Evolutionary conservation across 192 early-diverging fungal genomes (phyloP).

Genomic region (Funneliformis mosseae): DNA sequence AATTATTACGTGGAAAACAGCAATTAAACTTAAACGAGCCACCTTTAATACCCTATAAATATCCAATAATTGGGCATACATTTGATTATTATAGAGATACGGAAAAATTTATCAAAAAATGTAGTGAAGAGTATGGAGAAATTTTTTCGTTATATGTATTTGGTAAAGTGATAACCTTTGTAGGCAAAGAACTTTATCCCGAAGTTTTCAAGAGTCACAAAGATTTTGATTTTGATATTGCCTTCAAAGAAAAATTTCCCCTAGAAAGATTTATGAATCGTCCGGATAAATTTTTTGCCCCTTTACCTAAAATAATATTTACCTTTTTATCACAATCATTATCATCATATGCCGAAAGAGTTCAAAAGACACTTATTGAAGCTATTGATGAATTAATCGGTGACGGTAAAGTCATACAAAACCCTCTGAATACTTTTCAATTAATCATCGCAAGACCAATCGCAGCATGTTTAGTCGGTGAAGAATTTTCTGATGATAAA

Average conservation of each 20-base stretch:
- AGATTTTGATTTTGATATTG: neutral
- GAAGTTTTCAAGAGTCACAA: neutral
- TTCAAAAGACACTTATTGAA: neutral
- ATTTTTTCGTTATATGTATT: constrained; percentile 13
- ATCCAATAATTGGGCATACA: constrained; percentile 5
- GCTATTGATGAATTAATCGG: neutral
- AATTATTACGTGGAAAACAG: too few relatives aligned
- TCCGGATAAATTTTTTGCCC: neutral
- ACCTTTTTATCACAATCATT: neutral
- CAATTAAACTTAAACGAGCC: neutral
- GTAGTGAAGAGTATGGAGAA: neutral
- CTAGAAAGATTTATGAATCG: neutral
- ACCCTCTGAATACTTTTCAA: neutral
- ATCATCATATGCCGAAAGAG: neutral
- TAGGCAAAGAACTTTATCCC: neutral
- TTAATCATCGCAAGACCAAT: neutral
- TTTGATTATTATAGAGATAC: neutral
- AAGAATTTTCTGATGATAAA: neutral
- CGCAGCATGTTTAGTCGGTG: neutral
- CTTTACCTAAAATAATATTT: neutral
- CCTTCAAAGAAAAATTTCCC: neutral
- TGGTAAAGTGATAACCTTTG: neutral
- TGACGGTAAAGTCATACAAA: neutral
- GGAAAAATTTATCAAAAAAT: neutral
- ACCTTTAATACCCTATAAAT: constrained; percentile 2